phyloP scores from a whole-genome alignment of 2,329 filamentous ascomycete species.

The Biscogniauxia mediterranea region DNA sequence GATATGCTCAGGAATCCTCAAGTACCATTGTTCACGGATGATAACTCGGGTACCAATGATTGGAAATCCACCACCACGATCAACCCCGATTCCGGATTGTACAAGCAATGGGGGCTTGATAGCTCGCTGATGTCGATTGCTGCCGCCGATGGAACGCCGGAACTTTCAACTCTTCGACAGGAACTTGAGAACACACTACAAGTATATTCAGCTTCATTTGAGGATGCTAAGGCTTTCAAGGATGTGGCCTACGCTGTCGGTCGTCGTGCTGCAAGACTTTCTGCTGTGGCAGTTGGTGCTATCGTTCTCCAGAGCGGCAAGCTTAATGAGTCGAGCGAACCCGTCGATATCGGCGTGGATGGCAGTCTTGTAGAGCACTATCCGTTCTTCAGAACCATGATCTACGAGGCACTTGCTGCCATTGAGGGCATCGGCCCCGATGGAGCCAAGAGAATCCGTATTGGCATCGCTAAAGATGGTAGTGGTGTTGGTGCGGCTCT shows the following conservation, averaged over 20 bases:
- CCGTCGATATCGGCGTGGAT: conserved; percentile 89
- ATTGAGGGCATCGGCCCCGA: conserved; percentile 74
- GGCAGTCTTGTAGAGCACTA: conserved; percentile 95
- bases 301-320: conserved; percentile 79
- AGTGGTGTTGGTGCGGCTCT: conserved; percentile 93
- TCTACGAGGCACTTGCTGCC: conserved; percentile 75
- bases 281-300: conserved; percentile 83
- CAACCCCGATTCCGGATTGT: conserved; percentile 63
- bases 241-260: conserved; percentile 79
- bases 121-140: conserved; percentile 87
- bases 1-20: conserved; percentile 67
- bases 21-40: conserved; percentile 72
- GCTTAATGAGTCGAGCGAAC: conserved; percentile 64
- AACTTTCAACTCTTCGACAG: conserved; percentile 71
- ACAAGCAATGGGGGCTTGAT: conserved; percentile 84
- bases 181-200: conserved; percentile 74
- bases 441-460: conserved; percentile 83
- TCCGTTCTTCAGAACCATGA: conserved; percentile 84
- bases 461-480: conserved; percentile 96
- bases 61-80: conserved; percentile 69
- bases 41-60: conserved; percentile 70
- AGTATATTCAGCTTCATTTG: conserved; percentile 71
- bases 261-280: conserved; percentile 81
- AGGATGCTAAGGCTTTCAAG: conserved; percentile 88
- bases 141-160: conserved; percentile 72